Conservation (phyloP, 208 protist genomes). For the Leishmania gerbilli region DNA sequence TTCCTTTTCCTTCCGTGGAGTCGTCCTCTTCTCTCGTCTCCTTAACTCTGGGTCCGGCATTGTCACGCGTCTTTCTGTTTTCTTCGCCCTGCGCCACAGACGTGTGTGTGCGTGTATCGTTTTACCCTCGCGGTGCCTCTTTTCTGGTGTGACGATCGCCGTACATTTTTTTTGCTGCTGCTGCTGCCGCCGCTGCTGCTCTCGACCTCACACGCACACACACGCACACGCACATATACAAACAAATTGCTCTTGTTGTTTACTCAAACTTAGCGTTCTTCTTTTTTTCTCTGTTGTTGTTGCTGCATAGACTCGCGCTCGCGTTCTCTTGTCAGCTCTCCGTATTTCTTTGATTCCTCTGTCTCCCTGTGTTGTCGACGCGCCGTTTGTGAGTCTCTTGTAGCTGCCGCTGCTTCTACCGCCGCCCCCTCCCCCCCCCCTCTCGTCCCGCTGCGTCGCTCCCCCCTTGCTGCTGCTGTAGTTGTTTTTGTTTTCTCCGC, state of each 20-base stretch:
- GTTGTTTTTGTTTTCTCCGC: no score
- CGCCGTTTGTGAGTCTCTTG: not conserved
- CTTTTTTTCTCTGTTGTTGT: not conserved
- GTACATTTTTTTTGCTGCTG: no score
- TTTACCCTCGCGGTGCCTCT: not conserved
- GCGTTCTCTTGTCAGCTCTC: not conserved
- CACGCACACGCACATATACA: no score
- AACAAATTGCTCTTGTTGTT: no score
- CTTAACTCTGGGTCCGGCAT: not conserved
- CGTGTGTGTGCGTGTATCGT: not conserved
- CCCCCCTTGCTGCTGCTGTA: no score
- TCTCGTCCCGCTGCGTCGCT: no score
- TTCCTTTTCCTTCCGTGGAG: not conserved
- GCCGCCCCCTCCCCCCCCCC: not conserved
- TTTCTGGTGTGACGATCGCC: no score
- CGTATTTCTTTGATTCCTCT: not conserved
- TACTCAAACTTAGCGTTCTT: not conserved
- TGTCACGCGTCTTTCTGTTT: not conserved
- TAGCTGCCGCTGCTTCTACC: not conserved
- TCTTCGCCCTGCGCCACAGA: not conserved
- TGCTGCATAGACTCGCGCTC: not conserved
- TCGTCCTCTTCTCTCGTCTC: not conserved
- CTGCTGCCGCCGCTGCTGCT: no score
- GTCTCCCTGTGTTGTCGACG: not conserved
- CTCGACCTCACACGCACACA: no score